Base-by-base conservation (phyloP, 768 basidiomycete species). In the Tephrocybe sp. region DNA sequence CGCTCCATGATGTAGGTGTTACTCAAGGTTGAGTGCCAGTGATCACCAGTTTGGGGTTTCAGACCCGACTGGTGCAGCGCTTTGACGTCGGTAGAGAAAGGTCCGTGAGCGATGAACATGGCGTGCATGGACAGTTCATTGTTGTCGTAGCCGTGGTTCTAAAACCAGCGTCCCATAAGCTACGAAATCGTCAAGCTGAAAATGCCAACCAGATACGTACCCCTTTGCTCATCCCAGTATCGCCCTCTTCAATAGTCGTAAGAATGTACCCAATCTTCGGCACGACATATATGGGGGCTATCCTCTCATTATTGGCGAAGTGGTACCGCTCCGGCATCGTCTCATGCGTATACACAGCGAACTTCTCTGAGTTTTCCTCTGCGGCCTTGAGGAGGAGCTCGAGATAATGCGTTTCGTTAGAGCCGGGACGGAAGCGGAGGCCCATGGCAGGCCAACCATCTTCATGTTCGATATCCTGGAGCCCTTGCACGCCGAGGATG, bases 91-190 rank as follows among this genome's bases (percentile, higher is more conserved):
- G 80, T 68, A 12, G 88, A 84, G 66, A 93, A 94, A 0, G 94
- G 94, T 1, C 94, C 94, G 62, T 93, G 91, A 9, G 91, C 93
- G 51, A 96, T 85, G 66, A 96, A 95, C 64, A 92, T 86, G 2
- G 93, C 93, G 45, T 84, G 82, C 94, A 96, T 96, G 5, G 86
- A 74, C 11, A 73, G 61, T 36, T 85, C 82, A 15, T 78, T 66
- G 58, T 93, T 94, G 65, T 95, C 93, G 62, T 94, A 97, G 5
- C 94, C 94, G 59, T 97, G 94, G 53, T 85, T 93, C 88, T 91
- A 58, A n/a, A n/a, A n/a, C n/a, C n/a, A n/a, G n/a, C n/a, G n/a
- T n/a, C n/a, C n/a, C n/a, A n/a, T n/a, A n/a, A n/a, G n/a, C n/a
- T n/a, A n/a, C n/a, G n/a, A n/a, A n/a, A n/a, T n/a, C n/a, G n/a